A percentile compares a stretch with the other conserved stretches of the same genome.
phyloP scores from a whole-genome alignment of 352 stramenopile species.

The Blastocystis sp. region DNA sequence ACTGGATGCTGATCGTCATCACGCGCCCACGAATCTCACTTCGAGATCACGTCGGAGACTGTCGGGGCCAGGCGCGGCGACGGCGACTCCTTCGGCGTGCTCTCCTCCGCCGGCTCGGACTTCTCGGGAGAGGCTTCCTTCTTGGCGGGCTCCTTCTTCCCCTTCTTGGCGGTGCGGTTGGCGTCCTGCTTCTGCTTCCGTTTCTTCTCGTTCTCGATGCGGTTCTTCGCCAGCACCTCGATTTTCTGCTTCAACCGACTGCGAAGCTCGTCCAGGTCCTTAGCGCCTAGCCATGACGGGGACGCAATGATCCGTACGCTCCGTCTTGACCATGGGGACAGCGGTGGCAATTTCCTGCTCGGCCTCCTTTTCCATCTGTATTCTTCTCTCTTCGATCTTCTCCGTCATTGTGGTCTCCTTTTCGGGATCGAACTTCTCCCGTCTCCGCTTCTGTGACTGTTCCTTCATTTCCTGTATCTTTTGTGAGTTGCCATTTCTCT shows the following conservation, averaged over 20 bases:
- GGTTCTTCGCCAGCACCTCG: slow-evolving; percentile 58
- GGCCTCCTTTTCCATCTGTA: slow-evolving; percentile 17
- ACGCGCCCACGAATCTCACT: not conserved
- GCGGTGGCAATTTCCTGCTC: slow-evolving; percentile 1
- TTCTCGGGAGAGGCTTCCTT: not conserved
- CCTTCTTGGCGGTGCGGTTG: not conserved
- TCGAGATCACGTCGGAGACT: slow-evolving; percentile 59
- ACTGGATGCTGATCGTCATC: slow-evolving; percentile 49
- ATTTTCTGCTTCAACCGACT: slow-evolving; percentile 47
- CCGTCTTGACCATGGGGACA: not conserved
- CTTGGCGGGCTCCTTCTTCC: not conserved
- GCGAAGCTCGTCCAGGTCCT: slow-evolving; percentile 52
- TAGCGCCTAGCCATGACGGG: slow-evolving; percentile 20
- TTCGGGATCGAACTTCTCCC: slow-evolving; percentile 39
- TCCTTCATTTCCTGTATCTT: slow-evolving; percentile 59
- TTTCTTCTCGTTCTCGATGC: slow-evolving; percentile 31
- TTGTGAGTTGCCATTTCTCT: slow-evolving; percentile 59
- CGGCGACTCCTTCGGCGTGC: not conserved
- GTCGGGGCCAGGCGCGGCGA: not conserved
- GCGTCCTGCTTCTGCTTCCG: not conserved
- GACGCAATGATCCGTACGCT: not conserved
- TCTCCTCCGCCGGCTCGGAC: not conserved
- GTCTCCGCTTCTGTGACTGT: slow-evolving; percentile 27
- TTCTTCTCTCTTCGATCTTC: slow-evolving; percentile 19
- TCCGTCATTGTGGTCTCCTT: slow-evolving; percentile 31